These are phyloP conservation scores for Starmerella khaoyaiensis DNA, from an alignment of 805 yeast species.

Conservation along the genomic window DNA sequence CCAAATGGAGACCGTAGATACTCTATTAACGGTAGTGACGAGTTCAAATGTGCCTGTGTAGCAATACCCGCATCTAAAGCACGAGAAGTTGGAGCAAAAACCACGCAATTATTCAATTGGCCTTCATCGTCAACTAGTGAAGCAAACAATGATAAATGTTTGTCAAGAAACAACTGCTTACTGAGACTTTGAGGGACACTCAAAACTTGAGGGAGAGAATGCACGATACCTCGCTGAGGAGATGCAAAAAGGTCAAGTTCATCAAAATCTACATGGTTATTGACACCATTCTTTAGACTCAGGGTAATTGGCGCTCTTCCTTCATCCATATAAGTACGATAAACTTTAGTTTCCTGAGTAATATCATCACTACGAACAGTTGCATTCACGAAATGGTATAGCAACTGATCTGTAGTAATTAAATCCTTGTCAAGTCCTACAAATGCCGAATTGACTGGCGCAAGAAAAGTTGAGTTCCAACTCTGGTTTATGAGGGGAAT, in stretches of 20 bases:
- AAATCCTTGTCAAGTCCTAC: constrained; percentile 20
- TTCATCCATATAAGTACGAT: constrained; percentile 15
- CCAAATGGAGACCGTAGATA: constrained; percentile 19
- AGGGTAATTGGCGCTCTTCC: constrained; percentile 15
- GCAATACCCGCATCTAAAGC: constrained; percentile 13
- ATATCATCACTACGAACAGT: constrained; percentile 12
- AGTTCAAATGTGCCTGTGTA: constrained; percentile 1
- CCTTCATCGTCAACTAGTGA: constrained; percentile 9
- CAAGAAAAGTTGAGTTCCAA: constrained; percentile 55
- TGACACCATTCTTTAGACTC: constrained; percentile 13
- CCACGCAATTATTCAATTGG: background rate
- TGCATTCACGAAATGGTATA: constrained; percentile 27
- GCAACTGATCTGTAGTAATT: constrained; percentile 19
- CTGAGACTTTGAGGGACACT: constrained; percentile 16
- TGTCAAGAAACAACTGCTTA: constrained; percentile 11
- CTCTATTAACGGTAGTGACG: constrained; percentile 9
- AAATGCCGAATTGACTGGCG: constrained; percentile 74
- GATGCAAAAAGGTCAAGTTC: constrained; percentile 21
- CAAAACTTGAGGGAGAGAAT: constrained; percentile 17
- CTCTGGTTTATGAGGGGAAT: constrained; percentile 49
- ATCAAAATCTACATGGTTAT: constrained; percentile 15
- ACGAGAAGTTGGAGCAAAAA: constrained; percentile 16
- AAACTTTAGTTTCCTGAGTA: constrained; percentile 2
- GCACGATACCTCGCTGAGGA: constrained; percentile 22
- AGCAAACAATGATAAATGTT: constrained; percentile 11